A percentile compares a stretch with the other conserved stretches of the same genome.
Conservation (phyloP, 2,329 filamentous ascomycete species). For the Geosmithia flava region DNA sequence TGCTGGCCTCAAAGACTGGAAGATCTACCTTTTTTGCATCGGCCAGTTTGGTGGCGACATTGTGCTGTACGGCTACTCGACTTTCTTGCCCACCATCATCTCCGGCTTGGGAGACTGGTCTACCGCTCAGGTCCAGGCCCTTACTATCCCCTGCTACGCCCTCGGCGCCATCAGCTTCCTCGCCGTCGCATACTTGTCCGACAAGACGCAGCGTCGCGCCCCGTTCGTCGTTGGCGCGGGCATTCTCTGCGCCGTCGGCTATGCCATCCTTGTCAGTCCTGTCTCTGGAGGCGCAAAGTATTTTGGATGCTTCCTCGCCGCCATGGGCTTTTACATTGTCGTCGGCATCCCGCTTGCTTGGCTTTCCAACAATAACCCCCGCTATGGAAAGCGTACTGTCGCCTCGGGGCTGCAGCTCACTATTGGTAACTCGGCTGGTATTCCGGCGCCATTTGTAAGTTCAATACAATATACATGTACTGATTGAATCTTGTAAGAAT, state of each 20-base stretch:
- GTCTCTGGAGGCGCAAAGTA: constrained; percentile 43
- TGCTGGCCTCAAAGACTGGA: constrained; percentile 47
- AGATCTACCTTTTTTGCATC: constrained; percentile 48
- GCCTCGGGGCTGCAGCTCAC: constrained; percentile 50
- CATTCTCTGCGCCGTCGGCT: constrained; percentile 38
- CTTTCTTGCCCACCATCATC: constrained; percentile 57
- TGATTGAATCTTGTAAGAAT: background rate
- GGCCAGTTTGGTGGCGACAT: constrained; percentile 50
- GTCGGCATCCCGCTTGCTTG: constrained; percentile 23
- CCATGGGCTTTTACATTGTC: constrained; percentile 43
- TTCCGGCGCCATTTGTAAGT: constrained; percentile 44
- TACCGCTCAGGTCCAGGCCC: constrained; percentile 38
- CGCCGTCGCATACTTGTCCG: constrained; percentile 41
- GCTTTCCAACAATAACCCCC: constrained; percentile 44
- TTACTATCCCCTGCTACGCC: constrained; percentile 56
- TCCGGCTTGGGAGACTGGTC: constrained; percentile 36
- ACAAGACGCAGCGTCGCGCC: constrained; percentile 42
- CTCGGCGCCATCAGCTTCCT: constrained; percentile 50
- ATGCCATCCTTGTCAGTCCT: constrained; percentile 45
- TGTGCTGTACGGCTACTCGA: constrained; percentile 50
- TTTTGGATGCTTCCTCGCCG: constrained; percentile 49
- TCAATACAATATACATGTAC: background rate
- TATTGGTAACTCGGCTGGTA: constrained; percentile 49
- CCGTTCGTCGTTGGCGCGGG: constrained; percentile 40
- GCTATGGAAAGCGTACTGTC: constrained; percentile 52